phyloP scores from a whole-genome alignment of 352 stramenopile species.

The Phytophthora tentaculata region DNA sequence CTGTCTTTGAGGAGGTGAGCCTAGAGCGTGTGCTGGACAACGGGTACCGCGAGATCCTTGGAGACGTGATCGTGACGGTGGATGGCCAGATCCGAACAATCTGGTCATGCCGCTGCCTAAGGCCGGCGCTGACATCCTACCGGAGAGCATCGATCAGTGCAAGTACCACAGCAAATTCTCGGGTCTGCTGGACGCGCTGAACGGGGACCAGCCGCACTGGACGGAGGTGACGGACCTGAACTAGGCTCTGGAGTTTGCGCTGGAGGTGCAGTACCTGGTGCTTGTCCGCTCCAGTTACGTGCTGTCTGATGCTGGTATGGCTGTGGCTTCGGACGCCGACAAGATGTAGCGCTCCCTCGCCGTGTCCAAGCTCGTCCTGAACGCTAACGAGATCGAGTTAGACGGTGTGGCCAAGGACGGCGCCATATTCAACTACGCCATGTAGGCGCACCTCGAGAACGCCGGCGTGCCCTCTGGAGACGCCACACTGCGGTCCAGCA shows the following conservation, averaged over 20 bases:
- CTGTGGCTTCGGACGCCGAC: constrained; percentile 94
- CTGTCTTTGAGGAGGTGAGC: constrained; percentile 97
- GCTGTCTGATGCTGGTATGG: constrained; percentile 96
- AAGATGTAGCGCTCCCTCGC: constrained; percentile 96
- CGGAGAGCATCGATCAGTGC: constrained; percentile 95
- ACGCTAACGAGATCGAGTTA: constrained; percentile 99
- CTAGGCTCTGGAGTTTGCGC: constrained; percentile 93
- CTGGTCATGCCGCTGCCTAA: constrained; percentile 93
- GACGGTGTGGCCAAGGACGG: constrained; percentile 97
- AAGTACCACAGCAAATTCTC: constrained; percentile 96
- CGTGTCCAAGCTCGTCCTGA: constrained; percentile 98
- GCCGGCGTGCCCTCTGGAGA: constrained; percentile 99
- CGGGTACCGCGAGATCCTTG: constrained; percentile 87
- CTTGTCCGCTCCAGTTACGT: constrained; percentile 98
- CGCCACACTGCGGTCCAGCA: constrained; percentile 97
- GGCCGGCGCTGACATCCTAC: constrained; percentile 81
- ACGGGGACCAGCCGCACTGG: constrained; percentile 79
- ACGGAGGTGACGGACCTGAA: constrained; percentile 91
- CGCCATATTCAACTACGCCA: constrained; percentile 98
- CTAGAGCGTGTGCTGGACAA: constrained; percentile 96
- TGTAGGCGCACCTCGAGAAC: constrained; percentile 99
- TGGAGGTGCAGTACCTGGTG: constrained; percentile 94
- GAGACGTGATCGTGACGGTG: constrained; percentile 93
- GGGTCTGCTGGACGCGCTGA: constrained; percentile 95
- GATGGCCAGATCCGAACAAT: constrained; percentile 97